Evolutionary conservation across 768 basidiomycete genomes (phyloP).

Genomic region (Pleurotus eryngii): DNA sequence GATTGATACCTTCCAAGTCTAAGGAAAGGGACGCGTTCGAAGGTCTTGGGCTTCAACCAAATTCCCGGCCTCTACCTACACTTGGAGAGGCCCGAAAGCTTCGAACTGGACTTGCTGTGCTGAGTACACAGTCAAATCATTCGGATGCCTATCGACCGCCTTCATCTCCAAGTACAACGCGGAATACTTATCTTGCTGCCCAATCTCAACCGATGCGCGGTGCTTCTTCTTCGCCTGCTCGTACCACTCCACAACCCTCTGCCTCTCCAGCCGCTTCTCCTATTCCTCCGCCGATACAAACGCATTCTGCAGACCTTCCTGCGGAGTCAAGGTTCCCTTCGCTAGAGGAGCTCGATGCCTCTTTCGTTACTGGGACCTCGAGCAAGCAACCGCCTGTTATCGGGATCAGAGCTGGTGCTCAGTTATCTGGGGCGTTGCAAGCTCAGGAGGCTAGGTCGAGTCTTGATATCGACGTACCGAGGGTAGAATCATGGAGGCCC

Average conservation of each 20-base stretch:
- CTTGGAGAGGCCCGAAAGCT: constrained; percentile 73
- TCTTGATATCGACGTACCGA: constrained; percentile 4
- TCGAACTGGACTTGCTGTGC: constrained; percentile 65
- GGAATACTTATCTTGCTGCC: background rate
- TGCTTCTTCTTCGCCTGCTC: constrained; percentile 13
- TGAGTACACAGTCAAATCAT: constrained; percentile 28
- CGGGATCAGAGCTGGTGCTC: background rate
- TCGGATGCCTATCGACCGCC: constrained; percentile 10
- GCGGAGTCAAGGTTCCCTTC: constrained; percentile 83
- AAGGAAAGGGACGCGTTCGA: constrained; percentile 75
- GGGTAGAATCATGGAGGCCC: constrained; percentile 7
- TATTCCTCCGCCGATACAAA: constrained; percentile 25
- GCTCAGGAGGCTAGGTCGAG: constrained; percentile 11
- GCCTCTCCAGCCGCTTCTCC: constrained; percentile 9
- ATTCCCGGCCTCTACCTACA: constrained; percentile 54
- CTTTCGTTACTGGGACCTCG: constrained; percentile 29
- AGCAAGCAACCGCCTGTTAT: constrained; percentile 7
- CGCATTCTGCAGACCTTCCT: constrained; percentile 33
- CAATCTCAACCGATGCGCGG: constrained; percentile 14
- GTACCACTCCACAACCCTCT: background rate
- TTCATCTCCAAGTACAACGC: constrained; percentile 8
- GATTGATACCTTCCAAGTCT: constrained; percentile 4
- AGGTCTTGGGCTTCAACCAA: constrained; percentile 56
- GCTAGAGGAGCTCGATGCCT: constrained; percentile 76
- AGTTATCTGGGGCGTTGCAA: constrained; percentile 4